These are phyloP conservation scores for Chernovozyma sophiae-reginae DNA, from an alignment of 1,139 yeast species.

Conservation along the genomic window DNA sequence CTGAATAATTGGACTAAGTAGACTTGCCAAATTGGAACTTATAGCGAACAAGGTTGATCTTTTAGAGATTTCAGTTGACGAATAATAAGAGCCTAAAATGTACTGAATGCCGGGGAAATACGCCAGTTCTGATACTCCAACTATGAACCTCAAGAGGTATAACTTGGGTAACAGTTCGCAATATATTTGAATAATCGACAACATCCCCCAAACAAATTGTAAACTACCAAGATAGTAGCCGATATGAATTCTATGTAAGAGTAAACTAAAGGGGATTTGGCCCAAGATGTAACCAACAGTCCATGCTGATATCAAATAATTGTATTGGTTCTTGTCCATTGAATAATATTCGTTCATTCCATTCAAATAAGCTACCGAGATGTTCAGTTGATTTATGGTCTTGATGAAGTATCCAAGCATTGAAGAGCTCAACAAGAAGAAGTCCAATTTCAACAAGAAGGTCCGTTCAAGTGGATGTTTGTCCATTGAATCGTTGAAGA, in stretches of 20 bases:
- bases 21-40: constrained; percentile 37
- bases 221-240: constrained; percentile 8
- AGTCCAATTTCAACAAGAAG: constrained; percentile 7
- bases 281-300: constrained; percentile 9
- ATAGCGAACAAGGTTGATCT: constrained; percentile 21
- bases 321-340: constrained; percentile 9
- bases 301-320: constrained; percentile 8
- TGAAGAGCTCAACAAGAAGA: constrained; percentile 4
- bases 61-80: constrained; percentile 12
- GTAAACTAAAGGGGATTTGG: constrained; percentile 6
- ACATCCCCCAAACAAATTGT: constrained; percentile 8
- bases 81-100: constrained; percentile 15
- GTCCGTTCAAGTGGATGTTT: constrained; percentile 8
- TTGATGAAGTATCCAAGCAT: constrained; percentile 9
- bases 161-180: constrained; percentile 4
- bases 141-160: constrained; percentile 7
- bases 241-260: constrained; percentile 3
- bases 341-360: constrained; percentile 9
- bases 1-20: constrained; percentile 46
- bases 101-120: constrained; percentile 11
- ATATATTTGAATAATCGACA: constrained; percentile 7
- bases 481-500: constrained; percentile 6
- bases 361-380: constrained; percentile 7
- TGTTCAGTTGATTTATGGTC: constrained; percentile 8
- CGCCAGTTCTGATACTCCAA: constrained; percentile 10